Base-by-base conservation (phyloP, 2,329 filamentous ascomycete species). In the Cryphonectria carpinicola region DNA sequence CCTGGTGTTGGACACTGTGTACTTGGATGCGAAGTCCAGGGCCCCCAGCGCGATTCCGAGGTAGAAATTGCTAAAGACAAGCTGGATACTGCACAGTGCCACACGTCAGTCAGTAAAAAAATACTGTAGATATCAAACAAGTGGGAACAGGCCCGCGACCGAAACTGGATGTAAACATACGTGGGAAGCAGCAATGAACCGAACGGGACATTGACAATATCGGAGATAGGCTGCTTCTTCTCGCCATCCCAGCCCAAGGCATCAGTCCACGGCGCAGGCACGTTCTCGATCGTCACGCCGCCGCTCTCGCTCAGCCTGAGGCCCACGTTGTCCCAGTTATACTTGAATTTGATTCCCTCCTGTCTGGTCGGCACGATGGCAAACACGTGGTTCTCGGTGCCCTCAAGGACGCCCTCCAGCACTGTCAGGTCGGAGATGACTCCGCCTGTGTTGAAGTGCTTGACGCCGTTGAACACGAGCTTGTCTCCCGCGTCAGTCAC, bases 381-480 rank as follows among this genome's bases (percentile, higher is more conserved):
- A 75, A 91, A 92, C 70, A 91, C 88, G 75, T 91, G 89, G 67
- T 89, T 82, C 5, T 84, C 82, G 0, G 88, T 89, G 25, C 83
- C 86, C 7, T 87, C 84, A n/a, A 85, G 80, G 0, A 88, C 86
- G 28, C 90, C 89, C 74, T 92, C 89, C 0, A 92, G 83, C 0
- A 92, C 88, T 0, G 89, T 91, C 28, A 92, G 79, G 71, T 92
- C 89, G 0, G 88, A 90, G 2, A 92, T 83, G 0, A 90, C 89
- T 37, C 89, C 89, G 0, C 90, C 90, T 0, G 89, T 92, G 76
- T 89, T 92, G 82, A 92, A 92, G 79, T 87, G 83, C 78, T 92
- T 92, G 78, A 83, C 84, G 1, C 89, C 89, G 70, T 87, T 86
- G 78, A 90, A 91, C 2, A 89, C 77, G 19, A 91, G 77, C 2